Evolutionary conservation across 768 basidiomycete species (phyloP).

Genomic region (Amanita thiersii): DNA sequence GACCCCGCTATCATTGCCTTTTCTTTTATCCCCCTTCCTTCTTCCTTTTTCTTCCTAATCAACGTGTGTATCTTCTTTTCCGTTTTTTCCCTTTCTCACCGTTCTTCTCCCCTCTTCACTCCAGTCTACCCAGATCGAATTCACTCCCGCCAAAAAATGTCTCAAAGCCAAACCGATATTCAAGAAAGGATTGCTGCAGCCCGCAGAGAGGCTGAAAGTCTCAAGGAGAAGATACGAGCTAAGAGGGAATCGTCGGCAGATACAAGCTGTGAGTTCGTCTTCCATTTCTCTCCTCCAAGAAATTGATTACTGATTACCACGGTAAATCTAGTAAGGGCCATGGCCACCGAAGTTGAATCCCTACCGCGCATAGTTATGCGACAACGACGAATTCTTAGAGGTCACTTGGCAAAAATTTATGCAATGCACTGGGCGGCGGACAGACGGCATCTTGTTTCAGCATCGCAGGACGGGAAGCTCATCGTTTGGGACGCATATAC

Average conservation of each 20-base stretch:
- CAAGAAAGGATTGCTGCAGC: constrained; percentile 94
- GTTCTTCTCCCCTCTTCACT: constrained; percentile 4
- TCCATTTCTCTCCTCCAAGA: constrained; percentile 5
- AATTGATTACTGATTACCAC: constrained; percentile 12
- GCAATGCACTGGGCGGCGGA: constrained; percentile 99
- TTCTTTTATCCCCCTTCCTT: constrained; percentile 8
- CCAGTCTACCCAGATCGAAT: not conserved
- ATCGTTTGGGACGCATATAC: constrained; percentile 99
- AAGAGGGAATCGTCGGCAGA: constrained; percentile 97
- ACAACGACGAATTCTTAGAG: constrained; percentile 88
- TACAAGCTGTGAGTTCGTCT: constrained; percentile 76
- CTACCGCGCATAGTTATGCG: constrained; percentile 97
- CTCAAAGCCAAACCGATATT: constrained; percentile 76
- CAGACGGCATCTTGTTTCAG: constrained; percentile 94
- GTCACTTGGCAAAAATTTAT: constrained; percentile 98
- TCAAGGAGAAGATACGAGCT: constrained; percentile 98
- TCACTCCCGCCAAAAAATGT: constrained; percentile 38
- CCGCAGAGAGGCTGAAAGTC: constrained; percentile 88
- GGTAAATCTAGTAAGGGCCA: constrained; percentile 75
- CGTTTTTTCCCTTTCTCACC: constrained; percentile 4
- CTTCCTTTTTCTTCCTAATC: constrained; percentile 8
- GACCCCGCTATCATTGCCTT: not conserved
- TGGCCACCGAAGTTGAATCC: constrained; percentile 94
- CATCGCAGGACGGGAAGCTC: constrained; percentile 98
- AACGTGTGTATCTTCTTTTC: constrained; percentile 5